Evolutionary conservation across 305 asterid species (phyloP).

Genomic region (Andrographis paniculata): DNA sequence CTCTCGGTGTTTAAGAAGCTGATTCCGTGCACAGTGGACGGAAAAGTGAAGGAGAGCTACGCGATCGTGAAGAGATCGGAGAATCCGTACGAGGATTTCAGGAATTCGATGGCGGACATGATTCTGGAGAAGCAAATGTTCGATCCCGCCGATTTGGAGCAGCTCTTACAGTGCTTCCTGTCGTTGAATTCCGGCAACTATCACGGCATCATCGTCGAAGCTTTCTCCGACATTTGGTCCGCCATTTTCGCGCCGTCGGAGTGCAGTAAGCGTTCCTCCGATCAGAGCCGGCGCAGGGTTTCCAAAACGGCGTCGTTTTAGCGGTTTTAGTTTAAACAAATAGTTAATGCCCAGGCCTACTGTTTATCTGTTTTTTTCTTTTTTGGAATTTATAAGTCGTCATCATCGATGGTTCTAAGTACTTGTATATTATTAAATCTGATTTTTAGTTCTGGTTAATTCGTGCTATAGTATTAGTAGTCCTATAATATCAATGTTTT

Average conservation of each 20-base stretch:
- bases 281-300: background rate
- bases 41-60: conserved; percentile 77
- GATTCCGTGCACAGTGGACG: conserved; percentile 62
- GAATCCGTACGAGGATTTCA: conserved; percentile 73
- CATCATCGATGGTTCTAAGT: too few relatives aligned
- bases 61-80: conserved; percentile 68
- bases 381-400: too few relatives aligned
- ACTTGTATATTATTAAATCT: too few relatives aligned
- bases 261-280: background rate
- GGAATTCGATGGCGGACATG: conserved; percentile 86
- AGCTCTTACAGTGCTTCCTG: conserved; percentile 60
- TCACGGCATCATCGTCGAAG: conserved; percentile 53
- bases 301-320: too few relatives aligned
- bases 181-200: conserved; percentile 54
- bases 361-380: too few relatives aligned
- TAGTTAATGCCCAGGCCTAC: too few relatives aligned
- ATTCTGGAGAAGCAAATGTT: conserved; percentile 74
- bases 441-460: too few relatives aligned
- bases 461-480: too few relatives aligned
- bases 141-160: conserved; percentile 50
- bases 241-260: conserved; percentile 24
- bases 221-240: conserved; percentile 55
- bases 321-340: background rate
- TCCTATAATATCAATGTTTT: too few relatives aligned
- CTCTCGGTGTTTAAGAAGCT: conserved; percentile 58